Evolutionary conservation across 1,284 basidiomycete genomes (phyloP), one percentile per base, ranked within the genome.

Genomic region (Sporisorium scitamineum): DNA sequence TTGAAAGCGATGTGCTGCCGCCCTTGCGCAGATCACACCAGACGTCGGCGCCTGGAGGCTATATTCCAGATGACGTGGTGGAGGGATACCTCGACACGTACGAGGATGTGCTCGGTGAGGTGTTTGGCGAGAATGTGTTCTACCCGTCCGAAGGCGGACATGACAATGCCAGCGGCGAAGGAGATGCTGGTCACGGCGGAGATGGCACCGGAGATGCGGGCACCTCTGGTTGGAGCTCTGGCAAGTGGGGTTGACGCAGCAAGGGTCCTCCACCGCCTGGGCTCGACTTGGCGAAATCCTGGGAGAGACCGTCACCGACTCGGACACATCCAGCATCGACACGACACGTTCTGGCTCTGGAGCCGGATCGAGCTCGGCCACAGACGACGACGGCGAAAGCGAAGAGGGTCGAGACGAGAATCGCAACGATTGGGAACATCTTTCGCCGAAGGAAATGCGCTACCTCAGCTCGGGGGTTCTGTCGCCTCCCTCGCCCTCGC

Each of bases 31-130:
- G 85, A 6, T 73, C 82, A 10, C 75, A 85, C 54, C 76, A 87
- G 80, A 70, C 69, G 1, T 77, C 84, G 26, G 80, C 85, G 47
- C 83, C 82, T 14, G 77, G 84, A 52, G 83, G 86, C 9, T 88
- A 88, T 75, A 88, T 88, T 52, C 87, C 87, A 0, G 88, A 88
- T 70, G 86, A 87, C 27, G 85, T 88, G 58, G 87, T 87, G 47
- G 88, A 88, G 42, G 87, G 87, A 44, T 89, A 88, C 84, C 80
- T 88, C 63, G 87, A 88, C 78, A 87, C 88, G 75, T 89, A 89
- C 78, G 88, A 89, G 64, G 88, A 88, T 64, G 86, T 89, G 18
- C 82, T 89, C 4, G 85, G 84, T 11, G 88, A 89, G 60, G 86
- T 89, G n/a, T 88, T 88, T 66, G 82, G 76, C 47, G 78, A 79